Percentiles rank a stretch among this genome's conserved stretches.
phyloP scores from a whole-genome alignment of 2,329 filamentous ascomycete species.

The Hypoxylon sp. region DNA sequence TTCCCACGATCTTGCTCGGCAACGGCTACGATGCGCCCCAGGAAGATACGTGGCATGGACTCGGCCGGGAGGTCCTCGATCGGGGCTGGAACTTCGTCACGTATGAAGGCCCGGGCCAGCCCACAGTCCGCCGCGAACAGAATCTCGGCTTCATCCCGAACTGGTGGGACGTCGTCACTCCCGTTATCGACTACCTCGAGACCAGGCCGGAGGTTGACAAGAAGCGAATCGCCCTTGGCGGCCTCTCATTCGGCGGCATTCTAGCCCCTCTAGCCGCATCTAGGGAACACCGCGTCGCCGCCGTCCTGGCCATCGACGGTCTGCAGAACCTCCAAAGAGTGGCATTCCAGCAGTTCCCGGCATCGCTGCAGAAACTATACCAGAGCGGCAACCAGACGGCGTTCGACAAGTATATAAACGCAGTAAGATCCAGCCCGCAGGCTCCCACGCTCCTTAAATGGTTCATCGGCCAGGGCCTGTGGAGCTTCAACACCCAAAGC shows the following conservation, averaged over 20 bases:
- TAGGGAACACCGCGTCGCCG: constrained; percentile 54
- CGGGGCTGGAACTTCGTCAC: constrained; percentile 52
- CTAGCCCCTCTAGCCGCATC: constrained; percentile 53
- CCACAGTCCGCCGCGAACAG: constrained; percentile 54
- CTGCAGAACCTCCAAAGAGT: constrained; percentile 39
- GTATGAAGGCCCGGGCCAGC: constrained; percentile 58
- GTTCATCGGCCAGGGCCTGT: constrained; percentile 39
- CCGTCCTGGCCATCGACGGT: constrained; percentile 53
- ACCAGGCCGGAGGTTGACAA: constrained; percentile 45
- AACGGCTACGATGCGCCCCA: constrained; percentile 57
- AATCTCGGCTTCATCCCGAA: constrained; percentile 56
- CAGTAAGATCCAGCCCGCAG: constrained; percentile 1
- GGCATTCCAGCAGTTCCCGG: constrained; percentile 9
- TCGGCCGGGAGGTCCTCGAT: constrained; percentile 52
- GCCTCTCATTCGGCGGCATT: constrained; percentile 53
- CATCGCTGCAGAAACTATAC: constrained; percentile 3
- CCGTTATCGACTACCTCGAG: constrained; percentile 43
- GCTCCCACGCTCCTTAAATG: constrained; percentile 29
- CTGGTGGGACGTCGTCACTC: constrained; percentile 56
- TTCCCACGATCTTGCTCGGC: constrained; percentile 56
- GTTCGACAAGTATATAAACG: constrained; percentile 35
- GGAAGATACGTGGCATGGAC: constrained; percentile 56
- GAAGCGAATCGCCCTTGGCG: constrained; percentile 49
- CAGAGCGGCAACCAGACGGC: constrained; percentile 30
- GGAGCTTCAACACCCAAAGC: constrained; percentile 38